Base-by-base conservation (phyloP, 1,284 basidiomycete species). In the Inonotus hispidus region DNA sequence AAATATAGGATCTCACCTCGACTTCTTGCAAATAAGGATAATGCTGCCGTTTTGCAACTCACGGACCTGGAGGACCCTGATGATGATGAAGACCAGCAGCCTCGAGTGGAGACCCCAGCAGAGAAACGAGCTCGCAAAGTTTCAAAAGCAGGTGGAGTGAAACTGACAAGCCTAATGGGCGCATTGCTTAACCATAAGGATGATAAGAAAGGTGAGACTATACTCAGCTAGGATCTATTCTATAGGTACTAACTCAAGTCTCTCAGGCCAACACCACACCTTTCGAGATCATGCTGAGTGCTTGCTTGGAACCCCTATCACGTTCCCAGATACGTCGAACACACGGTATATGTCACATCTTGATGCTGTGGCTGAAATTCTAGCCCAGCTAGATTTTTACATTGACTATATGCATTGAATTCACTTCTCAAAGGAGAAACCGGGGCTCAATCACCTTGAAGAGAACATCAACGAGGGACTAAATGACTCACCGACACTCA, bases 181-280 rank as follows among this genome's bases (percentile, higher is more conserved):
- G 66, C 68, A 10, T 63, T 74, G 6, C 71, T 75, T 32, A 71
- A 71, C 45, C 65, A 75, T 63, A 74, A 74, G 57, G 71, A 74
- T n/a, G n/a, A n/a, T n/a, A n/a, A n/a, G n/a, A n/a, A n/a, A n/a
- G n/a, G n/a, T n/a, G n/a, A n/a, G n/a, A n/a, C n/a, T n/a, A n/a
- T n/a, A n/a, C n/a, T n/a, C n/a, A n/a, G n/a, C n/a, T n/a, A n/a
- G n/a, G n/a, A n/a, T n/a, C n/a, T n/a, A n/a, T n/a, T n/a, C n/a
- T n/a, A n/a, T n/a, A n/a, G n/a, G n/a, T n/a, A n/a, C n/a, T n/a
- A n/a, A n/a, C n/a, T n/a, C n/a, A n/a, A n/a, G n/a, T n/a, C n/a
- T n/a, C n/a, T n/a, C n/a, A n/a, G n/a, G n/a, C n/a, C n/a, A n/a
- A n/a, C n/a, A n/a, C n/a, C n/a, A n/a, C n/a, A n/a, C n/a, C n/a